Conservation (phyloP, 2,329 filamentous ascomycete genomes). For the Lasiodiplodia sp. region DNA sequence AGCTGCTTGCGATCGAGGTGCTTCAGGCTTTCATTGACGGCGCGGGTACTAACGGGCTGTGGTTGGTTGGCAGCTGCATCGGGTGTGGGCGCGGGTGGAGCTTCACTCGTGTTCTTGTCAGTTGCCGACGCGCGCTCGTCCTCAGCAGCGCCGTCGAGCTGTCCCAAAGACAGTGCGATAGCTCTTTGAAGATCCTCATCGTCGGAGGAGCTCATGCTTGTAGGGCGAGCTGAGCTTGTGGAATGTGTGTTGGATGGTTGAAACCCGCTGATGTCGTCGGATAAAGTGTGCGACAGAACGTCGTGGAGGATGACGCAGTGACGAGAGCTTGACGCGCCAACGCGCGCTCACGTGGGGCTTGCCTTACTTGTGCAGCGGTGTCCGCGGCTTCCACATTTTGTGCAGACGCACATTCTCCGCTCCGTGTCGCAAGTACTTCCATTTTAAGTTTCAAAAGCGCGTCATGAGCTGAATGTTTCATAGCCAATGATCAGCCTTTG, state of each 20-base stretch:
- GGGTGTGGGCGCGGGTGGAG: not conserved
- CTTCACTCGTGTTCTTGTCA: slow-evolving; percentile 23
- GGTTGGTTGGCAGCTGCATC: slow-evolving; percentile 12
- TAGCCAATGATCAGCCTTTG: not conserved
- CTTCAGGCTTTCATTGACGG: slow-evolving; percentile 40
- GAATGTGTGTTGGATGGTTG: not conserved
- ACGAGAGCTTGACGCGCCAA: slow-evolving; percentile 11
- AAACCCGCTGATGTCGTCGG: not conserved
- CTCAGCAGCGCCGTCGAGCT: slow-evolving; percentile 1
- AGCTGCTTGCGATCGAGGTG: slow-evolving; percentile 77
- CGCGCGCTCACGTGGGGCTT: slow-evolving; percentile 6
- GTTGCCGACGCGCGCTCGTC: not conserved
- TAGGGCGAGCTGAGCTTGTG: slow-evolving; percentile 23
- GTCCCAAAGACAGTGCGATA: slow-evolving; percentile 39
- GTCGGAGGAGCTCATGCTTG: slow-evolving; percentile 37
- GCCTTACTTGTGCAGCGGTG: not conserved
- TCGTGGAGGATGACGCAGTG: slow-evolving; percentile 6
- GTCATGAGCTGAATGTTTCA: not conserved
- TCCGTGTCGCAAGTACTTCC: slow-evolving; percentile 2
- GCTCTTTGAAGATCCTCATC: slow-evolving; percentile 39
- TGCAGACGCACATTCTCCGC: not conserved
- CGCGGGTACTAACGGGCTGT: slow-evolving; percentile 8
- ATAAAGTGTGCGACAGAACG: not conserved
- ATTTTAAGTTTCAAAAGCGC: not conserved
- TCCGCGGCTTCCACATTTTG: not conserved